A percentile compares a stretch with the other conserved stretches of the same genome.
phyloP scores from a whole-genome alignment of 805 yeast genomes.

The Ogataea angusta region DNA sequence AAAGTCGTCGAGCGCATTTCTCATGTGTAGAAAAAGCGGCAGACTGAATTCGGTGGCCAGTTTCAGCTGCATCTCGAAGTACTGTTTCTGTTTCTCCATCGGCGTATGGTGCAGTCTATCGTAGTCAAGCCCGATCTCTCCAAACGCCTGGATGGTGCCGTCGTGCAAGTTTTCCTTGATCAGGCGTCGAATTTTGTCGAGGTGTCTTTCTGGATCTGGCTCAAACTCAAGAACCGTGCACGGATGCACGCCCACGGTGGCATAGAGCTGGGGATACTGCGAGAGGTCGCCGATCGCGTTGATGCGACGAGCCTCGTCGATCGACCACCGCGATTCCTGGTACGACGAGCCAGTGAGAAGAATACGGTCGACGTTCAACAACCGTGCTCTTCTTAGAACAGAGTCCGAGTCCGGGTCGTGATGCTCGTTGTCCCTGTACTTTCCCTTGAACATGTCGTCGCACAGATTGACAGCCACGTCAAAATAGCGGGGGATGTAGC shows the following conservation, averaged over 20 bases:
- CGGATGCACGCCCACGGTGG: constrained; percentile 96
- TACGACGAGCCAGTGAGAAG: constrained; percentile 83
- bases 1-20: constrained; percentile 83
- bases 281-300: constrained; percentile 12
- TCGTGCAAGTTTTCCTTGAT: constrained; percentile 43
- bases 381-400: constrained; percentile 64
- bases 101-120: constrained; percentile 81
- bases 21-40: constrained; percentile 88
- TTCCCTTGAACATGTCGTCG: constrained; percentile 84
- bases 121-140: constrained; percentile 94
- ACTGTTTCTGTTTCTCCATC: constrained; percentile 59
- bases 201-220: constrained; percentile 36
- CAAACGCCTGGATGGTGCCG: constrained; percentile 75
- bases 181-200: constrained; percentile 47
- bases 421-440: constrained; percentile 59
- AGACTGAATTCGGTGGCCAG: constrained; percentile 54
- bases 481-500: constrained; percentile 34
- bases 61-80: constrained; percentile 73
- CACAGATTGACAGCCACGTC: constrained; percentile 66
- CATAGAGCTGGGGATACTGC: constrained; percentile 38
- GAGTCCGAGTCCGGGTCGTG: constrained; percentile 66
- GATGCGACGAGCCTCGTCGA: constrained; percentile 44
- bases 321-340: constrained; percentile 59
- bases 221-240: constrained; percentile 68
- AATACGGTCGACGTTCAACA: constrained; percentile 62